Conservation (phyloP, 1,284 basidiomycete species). For the Marasmius sp. region DNA sequence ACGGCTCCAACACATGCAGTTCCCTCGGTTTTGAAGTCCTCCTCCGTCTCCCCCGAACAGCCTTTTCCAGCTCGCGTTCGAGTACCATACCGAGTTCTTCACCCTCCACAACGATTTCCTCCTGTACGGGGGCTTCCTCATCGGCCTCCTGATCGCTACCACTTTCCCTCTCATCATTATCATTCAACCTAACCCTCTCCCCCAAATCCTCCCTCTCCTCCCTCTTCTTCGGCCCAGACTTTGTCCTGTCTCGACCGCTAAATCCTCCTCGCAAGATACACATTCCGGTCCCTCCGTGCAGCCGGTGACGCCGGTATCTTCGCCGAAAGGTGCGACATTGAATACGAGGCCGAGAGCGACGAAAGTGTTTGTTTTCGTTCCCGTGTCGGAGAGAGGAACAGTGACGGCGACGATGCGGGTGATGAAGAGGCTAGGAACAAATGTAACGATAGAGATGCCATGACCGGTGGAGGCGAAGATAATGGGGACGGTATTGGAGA, state of each 20-base stretch:
- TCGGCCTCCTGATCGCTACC: too few species aligned
- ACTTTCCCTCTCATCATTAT: too few species aligned
- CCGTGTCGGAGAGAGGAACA: neutral
- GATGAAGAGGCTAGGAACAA: neutral
- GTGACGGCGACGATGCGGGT: neutral
- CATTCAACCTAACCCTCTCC: neutral
- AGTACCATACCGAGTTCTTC: too few species aligned
- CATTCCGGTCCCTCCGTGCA: conserved; percentile 10
- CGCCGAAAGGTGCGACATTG: too few species aligned
- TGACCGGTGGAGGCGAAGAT: neutral
- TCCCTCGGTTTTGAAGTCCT: too few species aligned
- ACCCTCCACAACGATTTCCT: too few species aligned
- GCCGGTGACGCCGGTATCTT: conserved; percentile 10
- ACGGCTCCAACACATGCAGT: too few species aligned
- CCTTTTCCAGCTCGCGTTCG: too few species aligned
- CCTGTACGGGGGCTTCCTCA: too few species aligned
- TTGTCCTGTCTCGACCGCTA: conserved; percentile 12
- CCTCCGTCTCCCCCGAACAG: too few species aligned
- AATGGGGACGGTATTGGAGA: too few species aligned
- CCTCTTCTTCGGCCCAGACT: conserved; percentile 1
- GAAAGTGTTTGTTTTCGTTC: neutral
- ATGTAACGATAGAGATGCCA: neutral
- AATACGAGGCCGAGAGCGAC: neutral
- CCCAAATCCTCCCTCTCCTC: neutral
- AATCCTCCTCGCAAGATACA: conserved; percentile 12